Conservation (phyloP, 371 early-diverging fungal genomes). For the Mucor saturninus region DNA sequence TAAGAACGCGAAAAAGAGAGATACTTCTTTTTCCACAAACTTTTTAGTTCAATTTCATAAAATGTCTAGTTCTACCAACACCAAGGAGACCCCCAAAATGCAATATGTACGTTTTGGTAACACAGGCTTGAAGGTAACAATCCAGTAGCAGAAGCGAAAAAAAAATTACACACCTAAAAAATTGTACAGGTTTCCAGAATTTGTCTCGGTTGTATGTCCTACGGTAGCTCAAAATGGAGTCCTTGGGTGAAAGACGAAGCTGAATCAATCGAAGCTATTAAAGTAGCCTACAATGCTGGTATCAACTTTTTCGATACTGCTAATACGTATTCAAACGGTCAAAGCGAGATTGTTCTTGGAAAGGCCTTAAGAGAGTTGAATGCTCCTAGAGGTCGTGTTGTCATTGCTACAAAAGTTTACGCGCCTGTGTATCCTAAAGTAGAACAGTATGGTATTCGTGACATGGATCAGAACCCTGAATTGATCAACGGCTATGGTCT, state of each 20-base stretch:
- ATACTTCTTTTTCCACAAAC: too few species aligned
- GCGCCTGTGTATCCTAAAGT: slow-evolving; percentile 5
- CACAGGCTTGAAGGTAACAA: too few species aligned
- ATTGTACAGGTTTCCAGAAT: background rate
- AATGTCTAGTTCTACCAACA: too few species aligned
- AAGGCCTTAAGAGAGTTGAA: slow-evolving; percentile 41
- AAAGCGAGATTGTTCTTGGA: slow-evolving; percentile 43
- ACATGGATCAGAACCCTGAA: background rate
- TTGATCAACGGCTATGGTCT: slow-evolving; percentile 44
- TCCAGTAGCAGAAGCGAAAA: too few species aligned
- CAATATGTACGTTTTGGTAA: too few species aligned
- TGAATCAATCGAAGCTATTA: slow-evolving; percentile 40
- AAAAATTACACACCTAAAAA: too few species aligned
- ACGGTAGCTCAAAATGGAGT: slow-evolving; percentile 19
- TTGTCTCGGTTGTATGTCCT: slow-evolving; percentile 22
- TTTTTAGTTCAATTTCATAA: too few species aligned
- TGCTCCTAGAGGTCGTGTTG: slow-evolving; percentile 43
- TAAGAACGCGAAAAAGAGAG: too few species aligned
- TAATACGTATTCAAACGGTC: slow-evolving; percentile 39
- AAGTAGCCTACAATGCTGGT: slow-evolving; percentile 18
- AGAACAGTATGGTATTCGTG: background rate
- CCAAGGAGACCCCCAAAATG: too few species aligned
- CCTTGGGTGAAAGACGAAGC: slow-evolving; percentile 38
- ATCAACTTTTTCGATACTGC: slow-evolving; percentile 53
- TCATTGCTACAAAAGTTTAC: slow-evolving; percentile 47